Evolutionary conservation across 2,329 filamentous ascomycete genomes (phyloP), one percentile per base, ranked within the genome.

Genomic region (Monilinia laxa): DNA sequence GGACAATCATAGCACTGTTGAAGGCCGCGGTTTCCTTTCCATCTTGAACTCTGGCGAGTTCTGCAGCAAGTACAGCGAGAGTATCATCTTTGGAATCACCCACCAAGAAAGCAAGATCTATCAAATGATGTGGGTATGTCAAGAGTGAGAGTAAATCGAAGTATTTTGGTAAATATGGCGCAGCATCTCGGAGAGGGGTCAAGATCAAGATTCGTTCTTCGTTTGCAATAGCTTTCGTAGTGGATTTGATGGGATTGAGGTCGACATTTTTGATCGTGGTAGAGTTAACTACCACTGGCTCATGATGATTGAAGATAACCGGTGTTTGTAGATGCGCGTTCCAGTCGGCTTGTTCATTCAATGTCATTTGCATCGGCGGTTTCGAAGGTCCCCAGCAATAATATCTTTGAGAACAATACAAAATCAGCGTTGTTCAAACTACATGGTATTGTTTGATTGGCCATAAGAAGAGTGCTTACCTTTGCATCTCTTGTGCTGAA

Each of bases 331-430:
- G 82, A 76, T 97, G 93, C 67, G 87, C 88, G 72, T 91, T 90
- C 95, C 95, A 99, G 71, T 92, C 85, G 69, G 89, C 89, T 78
- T 94, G 90, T 77, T 99, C 95, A 77, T 97, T 97, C 66, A 90
- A 82, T 53, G 90, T 87, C 92, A 99, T 97, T 71, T 95, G 88
- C 88, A 96, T 96, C 64, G 95, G 95, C n/a, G 95, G 87, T 82
- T 96, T 97, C 31, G 90, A 87, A 18, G 95, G 94, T 16, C 95
- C 95, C 85, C 93, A 98, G 82, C 95, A 99, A 81, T 97, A 96
- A 80, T 96, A 97, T 80, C 94, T 98, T 76, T 70, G 70, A 49
- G 67, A 51, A 65, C 66, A 63, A 59, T 42, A 60, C 45, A 11
- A 59, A 31, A 57, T 53, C 45, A 67, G 65, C 28, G 38, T 23